Evolutionary conservation across 352 stramenopile species (phyloP).

Genomic region (Pythium brassicae): DNA sequence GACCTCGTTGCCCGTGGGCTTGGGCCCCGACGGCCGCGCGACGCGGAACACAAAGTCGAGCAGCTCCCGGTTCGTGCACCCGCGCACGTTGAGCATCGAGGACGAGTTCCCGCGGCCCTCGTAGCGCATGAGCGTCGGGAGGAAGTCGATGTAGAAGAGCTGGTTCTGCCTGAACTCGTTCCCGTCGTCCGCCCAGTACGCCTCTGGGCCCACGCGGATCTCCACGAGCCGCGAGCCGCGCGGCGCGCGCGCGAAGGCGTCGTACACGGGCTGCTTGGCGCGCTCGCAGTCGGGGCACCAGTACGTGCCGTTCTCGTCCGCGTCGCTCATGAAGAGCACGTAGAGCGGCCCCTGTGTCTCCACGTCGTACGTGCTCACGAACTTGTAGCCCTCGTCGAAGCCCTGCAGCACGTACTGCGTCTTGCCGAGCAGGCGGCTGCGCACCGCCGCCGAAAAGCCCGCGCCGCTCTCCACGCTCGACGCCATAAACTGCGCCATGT

Average conservation of each 20-base stretch:
- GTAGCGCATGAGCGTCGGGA: constrained; percentile 76
- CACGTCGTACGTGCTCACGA: constrained; percentile 74
- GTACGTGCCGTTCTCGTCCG: constrained; percentile 63
- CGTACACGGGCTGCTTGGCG: constrained; percentile 50
- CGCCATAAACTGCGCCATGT: constrained; percentile 68
- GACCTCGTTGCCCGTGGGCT: constrained; percentile 45
- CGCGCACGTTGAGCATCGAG: constrained; percentile 62
- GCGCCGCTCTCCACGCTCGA: constrained; percentile 26
- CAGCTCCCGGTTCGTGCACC: constrained; percentile 53
- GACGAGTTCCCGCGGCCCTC: constrained; percentile 71
- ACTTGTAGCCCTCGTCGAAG: constrained; percentile 70
- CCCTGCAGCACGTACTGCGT: constrained; percentile 58
- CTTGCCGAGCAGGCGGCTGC: constrained; percentile 41
- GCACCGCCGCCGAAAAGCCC: constrained; percentile 21
- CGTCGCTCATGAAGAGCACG: constrained; percentile 75
- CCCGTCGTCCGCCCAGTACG: constrained; percentile 66
- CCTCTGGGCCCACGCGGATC: constrained; percentile 51
- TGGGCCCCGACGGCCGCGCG: constrained; percentile 26
- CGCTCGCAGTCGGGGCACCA: constrained; percentile 68
- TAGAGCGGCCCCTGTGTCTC: constrained; percentile 57
- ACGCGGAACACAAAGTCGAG: constrained; percentile 71
- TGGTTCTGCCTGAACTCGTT: constrained; percentile 79
- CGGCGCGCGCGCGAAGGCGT: constrained; percentile 59
- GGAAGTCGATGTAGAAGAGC: constrained; percentile 80
- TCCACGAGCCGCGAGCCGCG: constrained; percentile 59